Base-by-base conservation (phyloP, 257 asterid genomes). In the Fraxinus americana region DNA sequence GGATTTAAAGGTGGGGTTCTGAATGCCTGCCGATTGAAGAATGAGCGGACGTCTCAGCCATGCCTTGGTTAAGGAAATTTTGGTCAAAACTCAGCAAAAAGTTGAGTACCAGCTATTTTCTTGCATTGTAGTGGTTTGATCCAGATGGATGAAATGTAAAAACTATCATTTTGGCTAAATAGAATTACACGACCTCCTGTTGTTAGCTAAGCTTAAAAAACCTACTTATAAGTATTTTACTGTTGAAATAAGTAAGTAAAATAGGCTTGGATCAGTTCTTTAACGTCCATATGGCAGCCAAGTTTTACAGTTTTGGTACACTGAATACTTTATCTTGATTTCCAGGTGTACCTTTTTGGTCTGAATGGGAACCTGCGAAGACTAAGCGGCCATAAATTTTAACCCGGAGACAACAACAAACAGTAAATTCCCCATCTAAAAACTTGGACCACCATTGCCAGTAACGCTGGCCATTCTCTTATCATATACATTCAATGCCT, bases 291-390 rank as follows among this genome's bases (percentile, higher is more conserved):
- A 66, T 78, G 57, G 54, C 71, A 66, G 71, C 75, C 67, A 68
- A 38, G 29, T 79, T 72, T 73, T 79, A 41, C 83, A 84, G 67
- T 36, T 71, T 13, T 39, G 57, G 65, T 35, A 75, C 57, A 41
- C 71, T 75, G 45, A 66, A 36, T 3, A 25, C 34, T 43, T 36
- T 29, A 29, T 39, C 27, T 23, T 69, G 35, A 67, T 59, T 72
- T 61, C 43, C 36, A 50, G 52, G 34, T 32, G 74, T 54, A 41
- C 69, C 67, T 65, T 34, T 36, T 72, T 27, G 77, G 70, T n/a
- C 78, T 38, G 2, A 41, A 54, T 41, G 52, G 35, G 25, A 41
- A 57, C 57, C 70, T 52, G 57, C 59, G 30, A 75, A 69, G 61
- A 11, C 73, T 59, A 25, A 30, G 79, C 57, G 68, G 67, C 75